Evolutionary conservation across 2,329 filamentous ascomycete species (phyloP).

Genomic region (Trichophyton schoenleinii): DNA sequence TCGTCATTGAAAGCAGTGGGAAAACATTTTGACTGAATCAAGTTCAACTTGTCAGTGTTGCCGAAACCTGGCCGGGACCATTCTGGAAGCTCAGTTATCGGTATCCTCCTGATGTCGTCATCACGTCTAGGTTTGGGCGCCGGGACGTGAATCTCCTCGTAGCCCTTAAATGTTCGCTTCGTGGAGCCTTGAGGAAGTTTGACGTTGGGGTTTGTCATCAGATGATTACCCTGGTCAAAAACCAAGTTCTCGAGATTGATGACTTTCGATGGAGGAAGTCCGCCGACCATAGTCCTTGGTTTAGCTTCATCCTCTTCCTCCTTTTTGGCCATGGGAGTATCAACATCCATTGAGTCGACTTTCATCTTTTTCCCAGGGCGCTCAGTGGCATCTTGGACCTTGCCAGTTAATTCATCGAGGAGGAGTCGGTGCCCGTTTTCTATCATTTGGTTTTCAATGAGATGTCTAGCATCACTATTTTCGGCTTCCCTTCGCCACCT

Average conservation of each 20-base stretch:
- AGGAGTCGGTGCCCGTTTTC: conserved; percentile 78
- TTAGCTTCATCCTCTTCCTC: conserved; percentile 42
- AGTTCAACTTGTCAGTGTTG: conserved; percentile 74
- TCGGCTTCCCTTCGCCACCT: conserved; percentile 71
- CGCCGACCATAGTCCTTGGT: conserved; percentile 57
- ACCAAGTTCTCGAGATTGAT: conserved; percentile 93
- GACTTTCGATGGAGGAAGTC: conserved; percentile 70
- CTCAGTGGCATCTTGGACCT: conserved; percentile 44
- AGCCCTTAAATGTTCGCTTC: conserved; percentile 92
- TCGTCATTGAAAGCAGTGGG: conserved; percentile 84
- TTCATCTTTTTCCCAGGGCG: conserved; percentile 73
- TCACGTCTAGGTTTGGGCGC: conserved; percentile 79
- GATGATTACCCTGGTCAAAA: conserved; percentile 94
- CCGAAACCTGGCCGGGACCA: conserved; percentile 85
- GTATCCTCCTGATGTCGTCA: conserved; percentile 63
- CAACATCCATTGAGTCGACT: conserved; percentile 71
- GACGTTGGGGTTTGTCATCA: conserved; percentile 98
- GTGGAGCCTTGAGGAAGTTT: conserved; percentile 87
- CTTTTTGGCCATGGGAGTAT: conserved; percentile 52
- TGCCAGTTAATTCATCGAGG: conserved; percentile 73
- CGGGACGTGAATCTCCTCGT: conserved; percentile 96
- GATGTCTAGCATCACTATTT: conserved; percentile 56
- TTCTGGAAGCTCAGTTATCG: conserved; percentile 76
- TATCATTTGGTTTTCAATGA: conserved; percentile 80
- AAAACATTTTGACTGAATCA: conserved; percentile 89